phyloP scores from a whole-genome alignment of 345 rosid species.

The Pseudoturritis turrita region DNA sequence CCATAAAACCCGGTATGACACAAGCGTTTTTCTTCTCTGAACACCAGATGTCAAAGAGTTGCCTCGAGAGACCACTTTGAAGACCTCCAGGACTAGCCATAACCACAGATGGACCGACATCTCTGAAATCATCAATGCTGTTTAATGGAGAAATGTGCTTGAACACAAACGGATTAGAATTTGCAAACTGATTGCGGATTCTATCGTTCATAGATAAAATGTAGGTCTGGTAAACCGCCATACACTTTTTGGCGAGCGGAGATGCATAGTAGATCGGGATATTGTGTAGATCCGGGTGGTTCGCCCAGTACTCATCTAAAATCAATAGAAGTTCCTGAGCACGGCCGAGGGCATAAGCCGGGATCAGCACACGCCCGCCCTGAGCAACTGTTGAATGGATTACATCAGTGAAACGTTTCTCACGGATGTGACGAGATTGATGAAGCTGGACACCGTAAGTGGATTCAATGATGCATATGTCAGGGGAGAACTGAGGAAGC shows the following conservation, averaged over 20 bases:
- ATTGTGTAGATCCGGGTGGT: slow-evolving; percentile 82
- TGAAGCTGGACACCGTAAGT: slow-evolving; percentile 97
- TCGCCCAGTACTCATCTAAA: slow-evolving; percentile 87
- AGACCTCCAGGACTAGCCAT: slow-evolving; percentile 96
- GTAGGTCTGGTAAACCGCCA: slow-evolving; percentile 95
- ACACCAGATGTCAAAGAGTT: slow-evolving; percentile 92
- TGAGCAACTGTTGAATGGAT: slow-evolving; percentile 81
- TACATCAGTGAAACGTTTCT: slow-evolving; percentile 93
- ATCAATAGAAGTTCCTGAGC: slow-evolving; percentile 81
- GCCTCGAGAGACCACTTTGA: slow-evolving; percentile 89
- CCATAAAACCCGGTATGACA: slow-evolving; percentile 78
- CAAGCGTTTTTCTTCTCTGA: slow-evolving; percentile 86
- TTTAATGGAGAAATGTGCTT: slow-evolving; percentile 77
- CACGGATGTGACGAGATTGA: slow-evolving; percentile 78
- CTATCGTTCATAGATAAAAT: slow-evolving; percentile 94
- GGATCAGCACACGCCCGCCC: slow-evolving; percentile 91
- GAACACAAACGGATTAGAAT: slow-evolving; percentile 87
- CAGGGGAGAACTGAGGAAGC: slow-evolving; percentile 95
- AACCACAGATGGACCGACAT: slow-evolving; percentile 87
- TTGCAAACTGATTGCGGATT: slow-evolving; percentile 86
- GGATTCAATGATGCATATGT: slow-evolving; percentile 88
- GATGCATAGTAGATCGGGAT: slow-evolving; percentile 94
- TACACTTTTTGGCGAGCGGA: slow-evolving; percentile 93
- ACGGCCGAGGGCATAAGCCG: slow-evolving; percentile 81
- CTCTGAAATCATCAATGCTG: slow-evolving; percentile 82